phyloP scores from a whole-genome alignment of 2,329 filamentous ascomycete species.

The Chalara sp. region DNA sequence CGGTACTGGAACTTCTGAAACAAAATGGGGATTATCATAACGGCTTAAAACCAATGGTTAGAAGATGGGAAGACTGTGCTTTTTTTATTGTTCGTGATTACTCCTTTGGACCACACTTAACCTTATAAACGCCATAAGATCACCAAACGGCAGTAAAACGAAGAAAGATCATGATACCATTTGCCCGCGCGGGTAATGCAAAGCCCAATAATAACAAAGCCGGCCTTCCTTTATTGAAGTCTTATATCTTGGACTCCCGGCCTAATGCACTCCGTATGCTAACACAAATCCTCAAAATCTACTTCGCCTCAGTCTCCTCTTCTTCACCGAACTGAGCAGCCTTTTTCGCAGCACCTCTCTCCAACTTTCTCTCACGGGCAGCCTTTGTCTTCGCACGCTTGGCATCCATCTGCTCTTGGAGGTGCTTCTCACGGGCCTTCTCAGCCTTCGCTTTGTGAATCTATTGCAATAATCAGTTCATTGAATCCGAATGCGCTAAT shows the following conservation, averaged over 20 bases:
- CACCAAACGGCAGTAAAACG: no score
- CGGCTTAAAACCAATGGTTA: no score
- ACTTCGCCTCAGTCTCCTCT: constrained; percentile 36
- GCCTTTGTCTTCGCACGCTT: constrained; percentile 99
- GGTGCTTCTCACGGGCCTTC: constrained; percentile 89
- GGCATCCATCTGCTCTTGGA: constrained; percentile 99
- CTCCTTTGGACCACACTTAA: no score
- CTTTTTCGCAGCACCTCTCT: constrained; percentile 88
- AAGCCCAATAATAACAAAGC: constrained; percentile 26
- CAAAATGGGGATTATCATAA: no score
- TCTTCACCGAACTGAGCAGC: constrained; percentile 72
- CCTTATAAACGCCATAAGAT: no score
- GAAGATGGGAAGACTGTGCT: no score
- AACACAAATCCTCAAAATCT: constrained; percentile 22
- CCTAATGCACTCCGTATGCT: constrained; percentile 28
- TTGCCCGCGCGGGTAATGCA: constrained; percentile 27
- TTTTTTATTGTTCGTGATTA: no score
- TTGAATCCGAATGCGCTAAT: neutral
- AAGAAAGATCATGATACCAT: constrained; percentile 27
- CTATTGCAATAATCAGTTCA: constrained; percentile 40
- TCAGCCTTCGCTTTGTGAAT: constrained; percentile 99
- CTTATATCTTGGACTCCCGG: constrained; percentile 14
- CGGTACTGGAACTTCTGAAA: no score
- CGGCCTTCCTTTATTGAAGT: constrained; percentile 23
- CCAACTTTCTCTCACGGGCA: constrained; percentile 94